A percentile compares a stretch with the other conserved stretches of the same genome.
Evolutionary conservation across 164 flowering plant species (phyloP).

Genomic region (Euptelea pleiosperma): DNA sequence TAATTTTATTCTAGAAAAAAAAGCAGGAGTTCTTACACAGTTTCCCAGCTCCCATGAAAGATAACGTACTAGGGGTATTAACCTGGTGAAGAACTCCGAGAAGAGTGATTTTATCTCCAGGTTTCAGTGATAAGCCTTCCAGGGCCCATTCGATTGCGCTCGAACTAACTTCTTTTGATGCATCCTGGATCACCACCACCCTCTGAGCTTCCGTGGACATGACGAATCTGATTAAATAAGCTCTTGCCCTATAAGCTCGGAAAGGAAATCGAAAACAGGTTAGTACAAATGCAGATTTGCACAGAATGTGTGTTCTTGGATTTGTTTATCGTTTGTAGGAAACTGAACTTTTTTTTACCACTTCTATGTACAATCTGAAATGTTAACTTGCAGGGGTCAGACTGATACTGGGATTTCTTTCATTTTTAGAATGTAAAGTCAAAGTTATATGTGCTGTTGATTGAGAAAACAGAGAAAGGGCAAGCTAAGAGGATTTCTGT

Average conservation of each 20-base stretch:
- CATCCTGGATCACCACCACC: slow-evolving; percentile 70
- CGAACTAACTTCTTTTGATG: slow-evolving; percentile 39
- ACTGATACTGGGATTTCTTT: not conserved
- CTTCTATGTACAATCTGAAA: too few species aligned
- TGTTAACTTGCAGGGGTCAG: not conserved
- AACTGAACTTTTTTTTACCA: not conserved
- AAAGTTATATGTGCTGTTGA: not conserved
- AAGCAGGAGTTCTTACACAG: slow-evolving; percentile 34
- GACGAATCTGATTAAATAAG: slow-evolving; percentile 1
- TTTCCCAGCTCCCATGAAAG: slow-evolving; percentile 35
- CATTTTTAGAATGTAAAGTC: not conserved
- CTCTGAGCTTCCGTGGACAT: slow-evolving; percentile 29
- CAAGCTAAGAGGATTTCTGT: not conserved
- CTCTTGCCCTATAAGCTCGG: not conserved
- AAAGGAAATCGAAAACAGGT: not conserved
- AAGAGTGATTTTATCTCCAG: slow-evolving; percentile 57
- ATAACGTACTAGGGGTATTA: slow-evolving; percentile 64
- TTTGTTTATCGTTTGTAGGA: not conserved
- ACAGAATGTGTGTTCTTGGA: not conserved
- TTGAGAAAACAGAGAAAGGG: not conserved
- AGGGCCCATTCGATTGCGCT: slow-evolving; percentile 37
- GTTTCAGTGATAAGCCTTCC: slow-evolving; percentile 37
- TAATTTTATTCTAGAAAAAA: not conserved
- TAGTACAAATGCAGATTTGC: not conserved
- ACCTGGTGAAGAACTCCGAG: slow-evolving; percentile 66